Percentiles rank a stretch among this genome's conserved stretches.
These are phyloP conservation scores for Corchorus olitorius DNA, from an alignment of 345 rosid species.

Conservation along the genomic window DNA sequence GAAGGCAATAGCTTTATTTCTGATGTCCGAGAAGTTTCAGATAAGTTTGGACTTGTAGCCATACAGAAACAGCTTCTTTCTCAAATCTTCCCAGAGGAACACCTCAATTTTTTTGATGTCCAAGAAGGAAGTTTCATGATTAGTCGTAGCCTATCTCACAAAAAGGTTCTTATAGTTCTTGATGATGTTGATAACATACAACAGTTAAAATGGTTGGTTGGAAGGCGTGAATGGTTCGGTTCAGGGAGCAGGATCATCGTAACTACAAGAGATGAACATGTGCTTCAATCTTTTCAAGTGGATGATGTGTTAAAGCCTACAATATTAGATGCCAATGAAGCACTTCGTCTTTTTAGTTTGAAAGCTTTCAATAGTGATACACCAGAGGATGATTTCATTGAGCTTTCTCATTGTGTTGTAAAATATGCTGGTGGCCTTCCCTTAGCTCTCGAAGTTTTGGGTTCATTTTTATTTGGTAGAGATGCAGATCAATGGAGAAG, in stretches of 20 bases:
- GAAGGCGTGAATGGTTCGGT: neutral
- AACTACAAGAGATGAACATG: slow-evolving; percentile 54
- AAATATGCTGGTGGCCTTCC: too few species aligned
- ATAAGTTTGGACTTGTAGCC: slow-evolving; percentile 31
- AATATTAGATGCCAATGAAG: slow-evolving; percentile 28
- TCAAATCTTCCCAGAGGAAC: neutral
- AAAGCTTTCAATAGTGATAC: slow-evolving; percentile 54
- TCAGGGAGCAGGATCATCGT: slow-evolving; percentile 42
- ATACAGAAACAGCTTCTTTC: slow-evolving; percentile 39
- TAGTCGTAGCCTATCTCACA: slow-evolving; percentile 4
- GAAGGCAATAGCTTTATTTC: slow-evolving; percentile 31
- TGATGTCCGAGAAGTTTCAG: slow-evolving; percentile 35
- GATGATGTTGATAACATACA: neutral
- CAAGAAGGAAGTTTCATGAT: slow-evolving; percentile 27
- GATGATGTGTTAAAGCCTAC: slow-evolving; percentile 40
- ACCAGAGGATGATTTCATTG: neutral
- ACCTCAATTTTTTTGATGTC: slow-evolving; percentile 5
- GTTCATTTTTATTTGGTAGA: too few species aligned
- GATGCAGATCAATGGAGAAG: too few species aligned
- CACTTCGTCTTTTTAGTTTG: slow-evolving; percentile 48
- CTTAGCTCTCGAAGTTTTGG: too few species aligned
- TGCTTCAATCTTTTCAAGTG: slow-evolving; percentile 30
- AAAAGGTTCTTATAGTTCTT: neutral
- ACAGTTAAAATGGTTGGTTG: neutral
- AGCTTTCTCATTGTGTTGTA: too few species aligned